These are phyloP conservation scores for Termitomyces sp. DNA, from an alignment of 768 basidiomycete genomes.

Conservation along the genomic window DNA sequence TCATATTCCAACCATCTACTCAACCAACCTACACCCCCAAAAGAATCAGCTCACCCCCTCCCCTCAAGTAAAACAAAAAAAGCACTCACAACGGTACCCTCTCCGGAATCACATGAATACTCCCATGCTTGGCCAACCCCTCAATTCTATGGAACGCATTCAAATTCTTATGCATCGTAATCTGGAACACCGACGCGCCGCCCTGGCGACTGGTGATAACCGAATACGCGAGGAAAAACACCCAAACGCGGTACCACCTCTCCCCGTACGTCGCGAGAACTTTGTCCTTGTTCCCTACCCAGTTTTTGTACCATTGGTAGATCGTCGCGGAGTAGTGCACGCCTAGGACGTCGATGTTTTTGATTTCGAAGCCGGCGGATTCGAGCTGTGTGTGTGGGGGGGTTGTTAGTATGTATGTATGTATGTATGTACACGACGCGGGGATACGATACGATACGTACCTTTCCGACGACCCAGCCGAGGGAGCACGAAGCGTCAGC, in stretches of 20 bases:
- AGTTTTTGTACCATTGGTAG: slow-evolving; percentile 95
- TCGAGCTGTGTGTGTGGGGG: slow-evolving; percentile 55
- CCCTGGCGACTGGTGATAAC: slow-evolving; percentile 84
- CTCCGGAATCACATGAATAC: slow-evolving; percentile 64
- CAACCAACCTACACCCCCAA: no score
- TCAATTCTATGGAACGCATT: slow-evolving; percentile 92
- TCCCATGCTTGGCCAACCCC: slow-evolving; percentile 81
- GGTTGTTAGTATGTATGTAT: no score
- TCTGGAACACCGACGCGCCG: slow-evolving; percentile 89
- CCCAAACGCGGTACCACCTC: slow-evolving; percentile 93
- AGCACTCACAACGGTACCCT: slow-evolving; percentile 25
- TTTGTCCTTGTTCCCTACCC: slow-evolving; percentile 90
- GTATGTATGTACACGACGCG: no score
- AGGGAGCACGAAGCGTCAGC: slow-evolving; percentile 96
- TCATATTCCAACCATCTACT: no score
- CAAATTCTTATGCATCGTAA: slow-evolving; percentile 97
- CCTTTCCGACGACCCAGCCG: slow-evolving; percentile 84
- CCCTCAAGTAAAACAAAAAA: no score
- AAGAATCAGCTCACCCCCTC: no score
- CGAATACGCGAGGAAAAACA: slow-evolving; percentile 93
- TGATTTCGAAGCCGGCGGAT: slow-evolving; percentile 92
- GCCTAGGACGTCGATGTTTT: slow-evolving; percentile 93
- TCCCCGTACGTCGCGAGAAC: slow-evolving; percentile 89
- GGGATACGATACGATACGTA: slow-evolving; percentile 5
- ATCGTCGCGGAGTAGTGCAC: slow-evolving; percentile 95